phyloP scores from a whole-genome alignment of 73 alveolate genomes.

The Stentor coeruleus region DNA sequence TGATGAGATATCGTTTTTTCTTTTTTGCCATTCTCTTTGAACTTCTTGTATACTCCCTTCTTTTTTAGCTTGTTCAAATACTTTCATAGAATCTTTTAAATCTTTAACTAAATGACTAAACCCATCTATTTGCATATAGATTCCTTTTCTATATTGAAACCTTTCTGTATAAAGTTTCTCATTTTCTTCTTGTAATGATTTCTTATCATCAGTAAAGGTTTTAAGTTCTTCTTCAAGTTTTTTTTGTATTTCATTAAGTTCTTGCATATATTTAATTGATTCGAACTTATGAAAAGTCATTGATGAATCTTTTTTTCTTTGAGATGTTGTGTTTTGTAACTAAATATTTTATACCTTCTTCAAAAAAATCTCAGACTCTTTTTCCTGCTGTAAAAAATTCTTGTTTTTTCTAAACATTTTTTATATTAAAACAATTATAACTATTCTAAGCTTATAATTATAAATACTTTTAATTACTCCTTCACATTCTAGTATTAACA shows the following conservation, averaged over 20 bases:
- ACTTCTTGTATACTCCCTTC: background rate
- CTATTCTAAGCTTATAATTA: no score
- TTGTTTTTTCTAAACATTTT: background rate
- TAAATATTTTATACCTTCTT: background rate
- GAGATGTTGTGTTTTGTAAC: background rate
- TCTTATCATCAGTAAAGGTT: background rate
- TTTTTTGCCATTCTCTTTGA: background rate
- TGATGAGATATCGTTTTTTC: background rate
- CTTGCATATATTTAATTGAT: background rate
- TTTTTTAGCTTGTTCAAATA: background rate
- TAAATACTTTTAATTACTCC: no score
- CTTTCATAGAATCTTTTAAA: background rate
- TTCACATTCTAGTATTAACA: no score
- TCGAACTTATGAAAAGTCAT: constrained; percentile 12
- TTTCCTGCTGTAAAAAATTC: constrained; percentile 1
- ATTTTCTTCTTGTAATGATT: background rate
- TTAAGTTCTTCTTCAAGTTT: background rate
- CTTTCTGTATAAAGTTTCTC: background rate
- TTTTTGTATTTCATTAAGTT: background rate
- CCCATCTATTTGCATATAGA: background rate
- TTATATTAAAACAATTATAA: no score
- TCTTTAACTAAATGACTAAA: background rate
- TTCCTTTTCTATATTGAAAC: background rate
- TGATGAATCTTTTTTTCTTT: background rate
- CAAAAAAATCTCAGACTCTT: constrained; percentile 14